These are phyloP conservation scores for Nelumbo lutea DNA, from an alignment of 164 flowering plant species.

Conservation along the genomic window DNA sequence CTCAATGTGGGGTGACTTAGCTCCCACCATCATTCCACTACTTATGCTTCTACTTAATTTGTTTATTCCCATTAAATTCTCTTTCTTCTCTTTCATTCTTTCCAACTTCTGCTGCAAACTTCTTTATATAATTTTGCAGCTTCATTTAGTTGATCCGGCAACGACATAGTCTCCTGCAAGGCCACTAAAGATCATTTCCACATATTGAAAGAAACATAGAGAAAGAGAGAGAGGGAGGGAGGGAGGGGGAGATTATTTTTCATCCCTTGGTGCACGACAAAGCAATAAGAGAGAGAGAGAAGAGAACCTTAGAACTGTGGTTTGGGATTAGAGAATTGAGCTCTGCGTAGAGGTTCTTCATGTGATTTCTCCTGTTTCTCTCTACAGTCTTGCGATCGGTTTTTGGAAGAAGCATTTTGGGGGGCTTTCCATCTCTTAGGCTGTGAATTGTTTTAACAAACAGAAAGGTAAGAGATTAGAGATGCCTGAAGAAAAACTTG, in stretches of 20 bases:
- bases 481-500: too few species aligned
- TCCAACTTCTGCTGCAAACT: conserved; percentile 43
- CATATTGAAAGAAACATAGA: background rate
- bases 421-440: background rate
- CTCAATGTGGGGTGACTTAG: conserved; percentile 32
- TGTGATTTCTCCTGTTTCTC: conserved; percentile 62
- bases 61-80: conserved; percentile 18
- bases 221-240: conserved; percentile 10
- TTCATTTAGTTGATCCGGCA: conserved; percentile 57
- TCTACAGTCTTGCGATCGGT: conserved; percentile 56
- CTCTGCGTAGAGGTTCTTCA: conserved; percentile 51
- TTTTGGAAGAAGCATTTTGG: conserved; percentile 26
- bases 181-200: background rate
- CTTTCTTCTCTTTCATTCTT: conserved; percentile 48
- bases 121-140: conserved; percentile 56
- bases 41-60: background rate
- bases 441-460: too few species aligned
- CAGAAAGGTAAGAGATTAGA: too few species aligned
- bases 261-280: too few species aligned
- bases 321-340: conserved; percentile 56
- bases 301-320: conserved; percentile 26
- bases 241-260: too few species aligned
- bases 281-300: conserved; percentile 12
- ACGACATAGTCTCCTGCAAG: conserved; percentile 31
- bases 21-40: background rate